Evolutionary conservation across 176 grass and related monocot genomes (phyloP).

Genomic region (Avena atlantica): DNA sequence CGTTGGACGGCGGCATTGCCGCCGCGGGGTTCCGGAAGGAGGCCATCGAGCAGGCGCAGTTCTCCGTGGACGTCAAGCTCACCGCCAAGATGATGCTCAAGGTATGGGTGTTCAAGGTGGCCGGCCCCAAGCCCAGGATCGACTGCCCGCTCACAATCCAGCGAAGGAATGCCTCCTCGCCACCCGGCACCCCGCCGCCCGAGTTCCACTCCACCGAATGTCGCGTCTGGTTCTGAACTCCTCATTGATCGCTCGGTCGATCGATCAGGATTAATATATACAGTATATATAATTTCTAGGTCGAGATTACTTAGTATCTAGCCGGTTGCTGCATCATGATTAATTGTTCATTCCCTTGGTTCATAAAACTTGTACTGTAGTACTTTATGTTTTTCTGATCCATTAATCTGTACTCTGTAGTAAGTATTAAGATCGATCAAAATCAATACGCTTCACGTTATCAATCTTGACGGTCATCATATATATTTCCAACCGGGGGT

Average conservation of each 20-base stretch:
- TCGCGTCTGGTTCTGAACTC: constrained; percentile 41
- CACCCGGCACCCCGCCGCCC: not conserved
- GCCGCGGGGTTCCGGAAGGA: constrained; percentile 45
- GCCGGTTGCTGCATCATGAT: not conserved
- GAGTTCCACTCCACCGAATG: constrained; percentile 32
- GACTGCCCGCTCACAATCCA: constrained; percentile 46
- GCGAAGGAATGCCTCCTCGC: not conserved
- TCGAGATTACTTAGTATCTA: not conserved
- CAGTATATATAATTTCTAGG: not conserved
- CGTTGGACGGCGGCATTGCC: constrained; percentile 35
- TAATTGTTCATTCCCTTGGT: not conserved
- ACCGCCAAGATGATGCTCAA: constrained; percentile 26
- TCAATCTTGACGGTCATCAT: too few relatives aligned
- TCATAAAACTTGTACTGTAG: not conserved
- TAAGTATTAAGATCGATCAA: not conserved
- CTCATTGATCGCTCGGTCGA: not conserved
- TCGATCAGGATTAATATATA: not conserved
- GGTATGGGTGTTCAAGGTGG: constrained; percentile 27
- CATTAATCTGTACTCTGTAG: not conserved
- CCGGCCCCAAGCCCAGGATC: constrained; percentile 33
- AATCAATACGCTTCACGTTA: not conserved
- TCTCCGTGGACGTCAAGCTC: constrained; percentile 42
- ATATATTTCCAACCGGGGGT: too few relatives aligned
- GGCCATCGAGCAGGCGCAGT: constrained; percentile 15
- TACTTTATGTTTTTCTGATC: not conserved